Conservation (phyloP, 2,329 filamentous ascomycete genomes). For the Parascedosporium putredinis region DNA sequence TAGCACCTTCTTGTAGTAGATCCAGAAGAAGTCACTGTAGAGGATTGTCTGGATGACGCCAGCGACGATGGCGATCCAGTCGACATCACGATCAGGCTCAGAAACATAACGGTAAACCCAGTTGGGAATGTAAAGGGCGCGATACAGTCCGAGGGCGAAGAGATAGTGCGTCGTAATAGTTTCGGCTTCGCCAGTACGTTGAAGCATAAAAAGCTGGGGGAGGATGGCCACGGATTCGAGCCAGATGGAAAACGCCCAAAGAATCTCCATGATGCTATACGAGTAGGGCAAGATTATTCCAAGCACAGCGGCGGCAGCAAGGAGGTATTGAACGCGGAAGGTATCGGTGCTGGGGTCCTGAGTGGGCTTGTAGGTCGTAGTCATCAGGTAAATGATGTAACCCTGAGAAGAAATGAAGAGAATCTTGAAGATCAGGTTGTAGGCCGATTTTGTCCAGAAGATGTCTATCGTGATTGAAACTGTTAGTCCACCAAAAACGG, state of each 20-base stretch:
- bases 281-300: slow-evolving; percentile 76
- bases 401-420: slow-evolving; percentile 83
- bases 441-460: slow-evolving; percentile 72
- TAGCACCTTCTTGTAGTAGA: slow-evolving; percentile 95
- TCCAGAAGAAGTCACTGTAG: slow-evolving; percentile 99
- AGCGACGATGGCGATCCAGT: slow-evolving; percentile 80
- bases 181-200: slow-evolving; percentile 93
- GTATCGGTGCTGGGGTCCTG: slow-evolving; percentile 96
- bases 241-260: slow-evolving; percentile 98
- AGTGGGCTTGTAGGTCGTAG: slow-evolving; percentile 92
- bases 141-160: slow-evolving; percentile 83
- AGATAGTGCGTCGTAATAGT: slow-evolving; percentile 99
- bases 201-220: slow-evolving; percentile 95
- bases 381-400: slow-evolving; percentile 97
- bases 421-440: slow-evolving; percentile 94
- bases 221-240: slow-evolving; percentile 93
- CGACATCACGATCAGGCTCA: slow-evolving; percentile 61
- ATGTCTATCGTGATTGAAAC: slow-evolving; percentile 48
- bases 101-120: slow-evolving; percentile 88
- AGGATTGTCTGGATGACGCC: slow-evolving; percentile 88
- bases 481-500: not conserved
- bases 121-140: slow-evolving; percentile 94
- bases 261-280: slow-evolving; percentile 74
- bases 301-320: slow-evolving; percentile 68
- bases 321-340: slow-evolving; percentile 90